Evolutionary conservation across 2,329 filamentous ascomycete genomes (phyloP), one percentile per base, ranked within the genome.

Genomic region (Pseudocercospora vitis): DNA sequence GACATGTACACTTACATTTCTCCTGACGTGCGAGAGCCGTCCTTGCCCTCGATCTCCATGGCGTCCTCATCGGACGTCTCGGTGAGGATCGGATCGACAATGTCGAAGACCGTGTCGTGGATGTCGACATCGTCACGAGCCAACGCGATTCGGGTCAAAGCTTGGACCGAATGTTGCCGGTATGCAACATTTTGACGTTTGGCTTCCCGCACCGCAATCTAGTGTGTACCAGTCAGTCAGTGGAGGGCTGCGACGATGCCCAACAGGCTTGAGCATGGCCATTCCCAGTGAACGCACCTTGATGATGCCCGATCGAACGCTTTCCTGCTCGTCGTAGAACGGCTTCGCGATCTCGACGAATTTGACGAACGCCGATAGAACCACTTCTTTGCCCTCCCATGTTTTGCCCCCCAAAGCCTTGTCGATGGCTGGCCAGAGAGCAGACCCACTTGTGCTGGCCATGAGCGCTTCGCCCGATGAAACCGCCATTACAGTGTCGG

Each of bases 131-230:
- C 87, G 19, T 80, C 78, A 42, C 87, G 79, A 11, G 81, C 81
- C 31, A 81, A 80, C n/a, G 84, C 81, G 64, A 92, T 88, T 50
- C 83, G 79, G 66, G 88, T 91, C 4, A 96, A 75, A 28, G 83
- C 84, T 50, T 76, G 75, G 58, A 96, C 81, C 0, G 89, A 88
- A 70, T 89, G 80, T 16, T 87, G 86, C 11, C 88, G 83, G 71
- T 97, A 99, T 6, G 78, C 77, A n/a, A 85, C 82, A 65, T 96
- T 96, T 67, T 91, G 92, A 26, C 94, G 83, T 76, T 94, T 96
- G 7, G 91, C 91, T 78, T 99, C 94, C 53, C 92, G 82, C 12
- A 92, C 70, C 4, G 82, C 82, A 60, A 96, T 87, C 79, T 91
- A 57, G 48, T 44, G 32, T 62, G 57, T 19, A 66, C 57, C 56